Base-by-base conservation (phyloP, 164 flowering plant species). In the Litsea cubeba region DNA sequence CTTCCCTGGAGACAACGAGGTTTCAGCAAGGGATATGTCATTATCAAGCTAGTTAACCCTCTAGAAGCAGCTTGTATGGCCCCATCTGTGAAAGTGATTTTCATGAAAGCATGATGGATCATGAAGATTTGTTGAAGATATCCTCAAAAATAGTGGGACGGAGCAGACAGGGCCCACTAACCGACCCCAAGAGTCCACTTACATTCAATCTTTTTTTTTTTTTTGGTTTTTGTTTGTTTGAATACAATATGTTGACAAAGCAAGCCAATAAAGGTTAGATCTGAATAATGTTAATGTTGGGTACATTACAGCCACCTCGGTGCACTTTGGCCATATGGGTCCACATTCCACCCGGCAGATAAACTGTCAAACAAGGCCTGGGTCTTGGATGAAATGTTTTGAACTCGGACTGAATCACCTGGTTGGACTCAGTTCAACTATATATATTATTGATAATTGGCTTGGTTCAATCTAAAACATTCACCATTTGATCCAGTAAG, bases 101-200 rank as follows among this genome's bases (percentile, higher is more conserved):
- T 51, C 30, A 73, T 58, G 60, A 67, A 69, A 46, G 40, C 63
- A 51, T 50, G 25, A 12, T 17, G 60, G 62, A 75, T 72, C 26
- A 79, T 75, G 81, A 63, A 68, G 30, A 75, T 50, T 73, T 11
- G 67, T 51, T 50, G 23, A 72, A 64, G 73, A 69, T 72, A 50
- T 50, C n/a, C 51, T 71, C 62, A 71, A 35, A 30, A 30, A 40
- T 46, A 72, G 74, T 76, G 69, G 72, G 76, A 18, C 72, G 73
- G 74, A 35, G 74, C 12, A 67, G 67, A 60, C 66, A 46, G 50
- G 76, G 66, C 77, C 82, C 74, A 70, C 74, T 32, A 76, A 76
- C 79, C 82, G 79, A 66, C 79, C 73, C 68, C 25, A 23, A 71
- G 75, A 24, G 68, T 75, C 76, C 68, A 73, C 79, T 62, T 62